Base-by-base conservation (phyloP, 2,329 filamentous ascomycete genomes). In the Fusarium goolgardi region DNA sequence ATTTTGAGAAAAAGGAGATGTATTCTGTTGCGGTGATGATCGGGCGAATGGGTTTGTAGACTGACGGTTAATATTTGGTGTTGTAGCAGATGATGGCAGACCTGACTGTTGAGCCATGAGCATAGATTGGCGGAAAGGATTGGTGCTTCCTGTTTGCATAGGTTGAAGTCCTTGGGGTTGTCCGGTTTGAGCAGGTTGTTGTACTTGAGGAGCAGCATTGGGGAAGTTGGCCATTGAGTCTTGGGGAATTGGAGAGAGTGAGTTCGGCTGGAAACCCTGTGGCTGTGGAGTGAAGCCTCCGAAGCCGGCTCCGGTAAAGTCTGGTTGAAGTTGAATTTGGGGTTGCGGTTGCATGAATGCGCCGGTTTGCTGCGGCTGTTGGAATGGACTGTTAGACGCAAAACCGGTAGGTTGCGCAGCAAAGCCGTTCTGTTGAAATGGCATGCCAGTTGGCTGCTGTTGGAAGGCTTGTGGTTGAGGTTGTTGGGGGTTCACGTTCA, bases 91-190 rank as follows among this genome's bases (percentile, higher is more conserved):
- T 55, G 82, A 78, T 64, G 82, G 76, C 61, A 82, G 77, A 46
- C 85, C 85, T 10, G 88, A 87, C 71, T 84, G 82, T 74, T 85
- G 83, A 63, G 77, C 81, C 82, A 85, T 84, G 81, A 97, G 83
- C 89, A 95, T 95, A 2, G 95, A 97, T 75, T 94, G 91, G 41
- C 96, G 87, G 86, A 99, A 99, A 0, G 96, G 96, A 76, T 99
- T 99, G 10, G 94, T 97, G 23, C 83, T 89, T 37, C 78, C 79
- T 12, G 77, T 71, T 44, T 67, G 70, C 70, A 75, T 75, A 6
- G 71, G 71, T 56, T 72, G 71, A 29, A 69, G 70, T 2, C 64
- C 61, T 10, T 73, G 71, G 8, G 70, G 66, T 18, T 71, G 69
- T 51, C 61, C 67, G 18, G 61, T 71, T 29, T 71, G 71, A 20